These are phyloP conservation scores for Naganishia friedmannii DNA, from an alignment of 768 basidiomycete species.

Conservation along the genomic window DNA sequence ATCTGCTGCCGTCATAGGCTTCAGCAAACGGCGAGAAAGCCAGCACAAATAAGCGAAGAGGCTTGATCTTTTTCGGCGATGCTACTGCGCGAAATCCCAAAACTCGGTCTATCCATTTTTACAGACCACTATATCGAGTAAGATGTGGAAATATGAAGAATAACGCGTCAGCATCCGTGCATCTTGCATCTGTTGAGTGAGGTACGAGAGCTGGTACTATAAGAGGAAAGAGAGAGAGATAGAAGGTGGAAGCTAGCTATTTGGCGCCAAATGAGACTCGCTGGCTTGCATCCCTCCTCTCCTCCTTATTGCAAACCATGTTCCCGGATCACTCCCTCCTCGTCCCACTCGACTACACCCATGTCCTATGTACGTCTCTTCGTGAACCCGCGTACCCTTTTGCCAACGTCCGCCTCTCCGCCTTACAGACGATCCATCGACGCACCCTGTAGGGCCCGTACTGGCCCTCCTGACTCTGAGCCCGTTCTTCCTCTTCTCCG, in stretches of 20 bases:
- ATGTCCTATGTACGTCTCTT: conserved; percentile 19
- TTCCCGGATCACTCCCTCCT: conserved; percentile 14
- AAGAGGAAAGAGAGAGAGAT: too few relatives aligned
- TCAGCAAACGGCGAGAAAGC: neutral
- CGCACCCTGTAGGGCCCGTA: conserved; percentile 43
- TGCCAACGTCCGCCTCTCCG: conserved; percentile 5
- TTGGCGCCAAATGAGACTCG: too few relatives aligned
- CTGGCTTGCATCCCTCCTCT: too few relatives aligned
- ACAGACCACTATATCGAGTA: too few relatives aligned
- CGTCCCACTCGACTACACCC: conserved; percentile 28
- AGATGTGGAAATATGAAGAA: too few relatives aligned
- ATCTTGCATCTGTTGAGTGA: too few relatives aligned
- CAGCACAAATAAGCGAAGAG: neutral
- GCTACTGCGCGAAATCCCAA: too few relatives aligned
- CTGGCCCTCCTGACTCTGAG: conserved; percentile 46
- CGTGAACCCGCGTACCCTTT: neutral
- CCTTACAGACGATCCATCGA: conserved; percentile 43
- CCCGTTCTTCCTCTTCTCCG: conserved; percentile 50
- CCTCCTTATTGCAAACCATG: neutral
- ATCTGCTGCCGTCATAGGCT: neutral
- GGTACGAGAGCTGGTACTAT: too few relatives aligned
- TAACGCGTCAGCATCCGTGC: too few relatives aligned
- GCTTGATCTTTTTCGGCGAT: neutral
- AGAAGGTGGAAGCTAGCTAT: too few relatives aligned
- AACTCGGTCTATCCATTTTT: too few relatives aligned